Base-by-base conservation (phyloP, 2,329 filamentous ascomycete genomes). In the Cercospora sesami region DNA sequence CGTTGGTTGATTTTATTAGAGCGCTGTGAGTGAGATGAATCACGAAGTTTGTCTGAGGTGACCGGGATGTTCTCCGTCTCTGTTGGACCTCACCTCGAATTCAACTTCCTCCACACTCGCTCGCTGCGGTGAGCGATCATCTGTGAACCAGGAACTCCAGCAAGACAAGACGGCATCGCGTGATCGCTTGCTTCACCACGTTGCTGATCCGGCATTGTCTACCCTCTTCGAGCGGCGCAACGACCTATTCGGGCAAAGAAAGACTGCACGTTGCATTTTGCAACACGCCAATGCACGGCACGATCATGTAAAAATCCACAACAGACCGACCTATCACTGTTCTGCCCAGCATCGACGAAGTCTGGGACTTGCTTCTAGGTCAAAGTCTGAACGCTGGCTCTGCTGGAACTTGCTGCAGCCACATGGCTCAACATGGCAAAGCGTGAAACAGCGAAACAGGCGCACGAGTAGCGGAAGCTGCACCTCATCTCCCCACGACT, bases 381-480 rank as follows among this genome's bases (percentile, higher is more conserved):
- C 31, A 48, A 57, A 63, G 61, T 55, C 9, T 63, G 45, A 8
- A 53, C 16, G 26, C 48, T n/a, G 31, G 30, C 57, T 53, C 18
- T 63, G 30, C 42, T 28, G 23, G 26, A 18, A 45, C 12, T 51
- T 26, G 18, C 14, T 48, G 36, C 39, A 63, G 60, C 60, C 60
- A 63, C 60, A 53, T 9, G 23, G 26, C 60, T 63, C 61, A 21
- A 63, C 28, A 33, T 9, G 61, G 61, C 30, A 53, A 63, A 57
- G 61, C 61, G 61, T 63, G 48, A 53, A 53, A 63, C 61, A 31
- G 61, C 55, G 48, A 28, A 53, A 63, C 61, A 31, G 18, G 45
- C 31, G 30, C 61, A 63, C 61, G 61, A 63, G 26, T 63, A 63
- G 60, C 39, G 26, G 21, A 10, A 55, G 14, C 39, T 18, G 28